phyloP scores from a whole-genome alignment of 495 filamentous ascomycete species.

The Schizothecium vesticola region DNA sequence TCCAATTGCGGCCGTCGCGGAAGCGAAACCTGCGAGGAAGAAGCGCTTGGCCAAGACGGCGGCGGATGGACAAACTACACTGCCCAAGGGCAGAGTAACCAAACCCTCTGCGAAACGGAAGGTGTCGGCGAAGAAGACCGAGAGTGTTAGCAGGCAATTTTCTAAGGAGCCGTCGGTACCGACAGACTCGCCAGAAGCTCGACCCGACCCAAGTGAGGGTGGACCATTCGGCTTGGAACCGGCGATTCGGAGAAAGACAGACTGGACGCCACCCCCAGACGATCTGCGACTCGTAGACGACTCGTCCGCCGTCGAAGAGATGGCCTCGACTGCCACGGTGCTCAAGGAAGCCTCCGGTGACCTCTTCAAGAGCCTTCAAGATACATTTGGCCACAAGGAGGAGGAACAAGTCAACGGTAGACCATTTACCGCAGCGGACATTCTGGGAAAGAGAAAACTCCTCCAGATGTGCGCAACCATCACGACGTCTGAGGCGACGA shows the following conservation, averaged over 20 bases:
- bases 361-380: conserved; percentile 32
- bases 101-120: conserved; percentile 28
- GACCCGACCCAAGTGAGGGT: conserved; percentile 9
- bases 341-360: conserved; percentile 6
- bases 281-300: conserved; percentile 13
- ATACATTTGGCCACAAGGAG: conserved; percentile 26
- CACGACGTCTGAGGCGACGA: conserved; percentile 4
- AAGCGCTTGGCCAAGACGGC: conserved; percentile 7
- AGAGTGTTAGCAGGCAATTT: conserved; percentile 37
- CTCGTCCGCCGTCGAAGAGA: conserved; percentile 27
- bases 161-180: conserved; percentile 13
- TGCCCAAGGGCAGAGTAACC: conserved; percentile 30
- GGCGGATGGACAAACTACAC: conserved; percentile 24
- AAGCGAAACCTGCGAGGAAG: not conserved
- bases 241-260: conserved; percentile 44
- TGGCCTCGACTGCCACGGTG: conserved; percentile 16
- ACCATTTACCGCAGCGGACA: conserved; percentile 11
- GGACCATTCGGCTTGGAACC: conserved; percentile 34
- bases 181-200: conserved; percentile 1
- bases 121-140: conserved; percentile 20
- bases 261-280: conserved; percentile 56
- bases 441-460: conserved; percentile 47
- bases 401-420: conserved; percentile 3
- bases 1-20: not conserved
- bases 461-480: conserved; percentile 38